Evolutionary conservation across 495 filamentous ascomycete genomes (phyloP), one percentile per base, ranked within the genome.

Genomic region (Opeltia flavorubescens): DNA sequence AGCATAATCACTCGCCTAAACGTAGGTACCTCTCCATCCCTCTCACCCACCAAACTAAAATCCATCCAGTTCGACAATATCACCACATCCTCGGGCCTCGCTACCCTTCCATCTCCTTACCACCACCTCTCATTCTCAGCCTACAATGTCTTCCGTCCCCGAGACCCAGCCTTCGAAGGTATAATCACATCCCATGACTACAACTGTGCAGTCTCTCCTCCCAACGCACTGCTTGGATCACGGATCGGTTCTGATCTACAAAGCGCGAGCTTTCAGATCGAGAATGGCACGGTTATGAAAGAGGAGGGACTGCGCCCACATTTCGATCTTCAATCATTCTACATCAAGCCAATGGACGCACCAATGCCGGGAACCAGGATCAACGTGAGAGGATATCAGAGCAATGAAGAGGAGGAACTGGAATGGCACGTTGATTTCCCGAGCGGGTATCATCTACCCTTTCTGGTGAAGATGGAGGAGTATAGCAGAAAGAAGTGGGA

Each of bases 201-300:
- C 26, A 58, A 56, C 34, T 59, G 61, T 30, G 60, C 60, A 4
- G 46, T 43, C 26, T 58, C 53, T 13, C 17, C 42, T 5, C 62
- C 62, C 9, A 65, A 65, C 45, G 53, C 62, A 4, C 56, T 65
- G 3, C 48, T 63, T 21, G 58, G 58, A 2, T 59, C 60, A 5
- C 50, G 58, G n/a, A 49, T 44, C 26, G 49, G 31, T 11, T 50
- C 55, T 11, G 38, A 47, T 1, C 21, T 26, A 13, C 13, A 38
- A 0, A 46, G 49, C 6, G 54, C 52, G 7, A 46, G 35, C 15
- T 61, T 61, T 33, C 45, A 53, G 25, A 33, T 55, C 23, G 15
- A 17, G 15, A 50, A 55, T 34, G 27, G 35, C 13, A 41, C 41
- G 3, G 24, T 18, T 26, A 38, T 47, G 46, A 30, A 12, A 23